Base-by-base conservation (phyloP, 1,284 basidiomycete species). In the Rugiboletus extremiorientalis region DNA sequence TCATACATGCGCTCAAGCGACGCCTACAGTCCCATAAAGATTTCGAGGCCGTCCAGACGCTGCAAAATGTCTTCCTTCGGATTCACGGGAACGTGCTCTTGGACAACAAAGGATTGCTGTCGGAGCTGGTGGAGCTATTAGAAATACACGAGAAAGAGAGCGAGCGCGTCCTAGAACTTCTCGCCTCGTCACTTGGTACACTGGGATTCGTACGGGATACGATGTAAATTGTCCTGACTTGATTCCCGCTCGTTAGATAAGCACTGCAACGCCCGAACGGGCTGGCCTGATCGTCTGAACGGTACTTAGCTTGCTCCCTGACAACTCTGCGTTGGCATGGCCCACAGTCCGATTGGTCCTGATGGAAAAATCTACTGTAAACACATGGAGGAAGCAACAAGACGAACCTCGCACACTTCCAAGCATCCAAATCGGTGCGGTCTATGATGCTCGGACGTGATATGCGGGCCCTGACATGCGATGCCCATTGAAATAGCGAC, bases 1-100 rank as follows among this genome's bases (percentile, higher is more conserved):
- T 98, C 76, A 74, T 97, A 38, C 76, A 80, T 54, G 91, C 93
- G 0, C 79, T 99, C 22, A 82, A 81, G 5, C 81, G 79, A 52
- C 86, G 96, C 5, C 78, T 99, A 27, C 73, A 74, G 42, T 90
- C 89, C 20, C 91, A 89, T 65, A 84, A 85, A 50, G 96, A 99
- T 74, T 99, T 96, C 68, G 96, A 99, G 74, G 95, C 94, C 12
- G 91, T 98, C 4, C 95, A 99, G 74, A 86, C 95, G 0, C 81
- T 96, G 70, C 82, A 96, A 63, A 86, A 83, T 59, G 89, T 96
- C 2, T 92, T 97, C 72, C 75, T 98, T 27, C 83, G 84, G 22
- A 81, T 94, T 54, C 96, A 99, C 69, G 88, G 88, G 1, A 95
- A 98, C 57, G 77, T 88, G 1, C 76, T 98, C 33, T 79, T 94